Percentiles rank a stretch among this genome's conserved stretches.
These are phyloP conservation scores for Pezicula neosporulosa DNA, from an alignment of 2,329 filamentous ascomycete genomes.

Conservation along the genomic window DNA sequence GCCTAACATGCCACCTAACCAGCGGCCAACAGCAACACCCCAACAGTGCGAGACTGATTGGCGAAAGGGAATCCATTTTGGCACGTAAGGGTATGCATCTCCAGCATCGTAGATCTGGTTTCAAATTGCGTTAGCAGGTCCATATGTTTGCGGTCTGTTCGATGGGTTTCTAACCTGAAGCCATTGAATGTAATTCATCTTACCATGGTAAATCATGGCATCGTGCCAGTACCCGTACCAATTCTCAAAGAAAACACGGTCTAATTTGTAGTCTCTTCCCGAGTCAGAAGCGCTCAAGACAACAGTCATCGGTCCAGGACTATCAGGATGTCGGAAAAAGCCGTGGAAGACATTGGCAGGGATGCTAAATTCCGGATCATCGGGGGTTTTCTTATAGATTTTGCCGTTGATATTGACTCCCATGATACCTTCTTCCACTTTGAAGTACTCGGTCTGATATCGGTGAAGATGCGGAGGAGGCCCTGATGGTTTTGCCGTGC, in stretches of 20 bases:
- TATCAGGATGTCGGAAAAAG: slow-evolving; percentile 19
- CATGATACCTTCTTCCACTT: slow-evolving; percentile 23
- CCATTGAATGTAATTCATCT: slow-evolving; percentile 29
- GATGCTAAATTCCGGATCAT: slow-evolving; percentile 27
- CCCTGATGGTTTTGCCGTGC: slow-evolving; percentile 12
- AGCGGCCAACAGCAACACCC: slow-evolving; percentile 29
- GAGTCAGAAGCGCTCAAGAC: slow-evolving; percentile 23
- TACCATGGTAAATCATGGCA: slow-evolving; percentile 22
- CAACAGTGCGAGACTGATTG: slow-evolving; percentile 20
- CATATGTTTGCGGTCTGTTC: too few relatives aligned
- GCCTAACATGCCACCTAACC: slow-evolving; percentile 32
- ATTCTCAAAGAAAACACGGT: slow-evolving; percentile 33
- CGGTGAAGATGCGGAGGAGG: slow-evolving; percentile 29
- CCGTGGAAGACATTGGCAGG: slow-evolving; percentile 21
- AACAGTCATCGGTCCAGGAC: slow-evolving; percentile 14
- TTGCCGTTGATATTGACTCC: slow-evolving; percentile 27
- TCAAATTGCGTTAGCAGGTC: too few relatives aligned
- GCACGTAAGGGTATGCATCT: slow-evolving; percentile 13
- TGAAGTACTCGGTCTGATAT: slow-evolving; percentile 29
- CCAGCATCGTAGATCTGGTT: slow-evolving; percentile 17
- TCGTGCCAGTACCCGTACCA: slow-evolving; percentile 28
- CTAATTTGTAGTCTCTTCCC: slow-evolving; percentile 26
- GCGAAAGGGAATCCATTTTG: slow-evolving; percentile 31
- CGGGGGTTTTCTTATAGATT: slow-evolving; percentile 16
- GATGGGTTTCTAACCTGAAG: slow-evolving; percentile 9